phyloP scores from a whole-genome alignment of 306 rosid genomes.

The Lablab purpureus region DNA sequence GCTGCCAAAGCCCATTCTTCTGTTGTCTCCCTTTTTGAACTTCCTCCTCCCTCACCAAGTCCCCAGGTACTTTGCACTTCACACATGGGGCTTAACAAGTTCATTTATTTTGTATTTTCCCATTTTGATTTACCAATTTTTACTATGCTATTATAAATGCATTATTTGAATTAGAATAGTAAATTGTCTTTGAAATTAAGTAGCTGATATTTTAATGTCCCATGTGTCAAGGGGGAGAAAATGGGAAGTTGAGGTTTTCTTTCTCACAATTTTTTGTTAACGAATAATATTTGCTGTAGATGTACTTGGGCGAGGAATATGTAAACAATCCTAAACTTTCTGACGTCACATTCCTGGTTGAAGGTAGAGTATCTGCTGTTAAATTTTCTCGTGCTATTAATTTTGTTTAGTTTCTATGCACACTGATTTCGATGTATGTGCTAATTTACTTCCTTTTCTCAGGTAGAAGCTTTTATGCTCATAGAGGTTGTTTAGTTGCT shows the following conservation, averaged over 20 bases:
- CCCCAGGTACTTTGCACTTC: conserved; percentile 64
- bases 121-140: not conserved
- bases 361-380: conserved; percentile 60
- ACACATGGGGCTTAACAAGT: not conserved
- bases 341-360: conserved; percentile 88
- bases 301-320: conserved; percentile 74
- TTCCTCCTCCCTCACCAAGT: conserved; percentile 85
- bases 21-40: conserved; percentile 66
- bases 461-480: conserved; percentile 88
- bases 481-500: conserved; percentile 77
- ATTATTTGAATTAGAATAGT: not conserved
- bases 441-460: conserved; percentile 39
- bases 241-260: not conserved
- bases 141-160: not conserved
- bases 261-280: not conserved
- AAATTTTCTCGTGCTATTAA: not conserved
- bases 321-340: conserved; percentile 81
- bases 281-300: conserved; percentile 56
- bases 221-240: not conserved
- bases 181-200: not conserved
- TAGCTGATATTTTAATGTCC: not conserved
- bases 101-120: not conserved
- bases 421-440: conserved; percentile 7
- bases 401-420: not conserved
- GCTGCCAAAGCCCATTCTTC: conserved; percentile 67